Evolutionary conservation across 2,329 filamentous ascomycete genomes (phyloP).

Genomic region (Cadophora gregata): DNA sequence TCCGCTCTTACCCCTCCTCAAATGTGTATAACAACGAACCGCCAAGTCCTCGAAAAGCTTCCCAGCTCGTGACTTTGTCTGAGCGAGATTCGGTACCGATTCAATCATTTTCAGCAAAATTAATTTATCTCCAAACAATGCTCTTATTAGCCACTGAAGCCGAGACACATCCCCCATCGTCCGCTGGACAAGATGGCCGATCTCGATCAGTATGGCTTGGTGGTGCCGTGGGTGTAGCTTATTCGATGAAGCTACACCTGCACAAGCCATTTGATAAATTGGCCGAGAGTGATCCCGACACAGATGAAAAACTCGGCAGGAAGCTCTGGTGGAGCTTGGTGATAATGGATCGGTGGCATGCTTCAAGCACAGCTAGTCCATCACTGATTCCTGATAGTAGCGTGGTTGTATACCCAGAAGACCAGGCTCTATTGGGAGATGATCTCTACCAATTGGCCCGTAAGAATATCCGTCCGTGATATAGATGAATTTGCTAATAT

Average conservation of each 20-base stretch:
- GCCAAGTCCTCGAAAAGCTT: conserved; percentile 48
- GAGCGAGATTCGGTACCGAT: conserved; percentile 51
- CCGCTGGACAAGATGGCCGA: conserved; percentile 51
- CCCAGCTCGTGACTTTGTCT: conserved; percentile 50
- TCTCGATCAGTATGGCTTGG: conserved; percentile 62
- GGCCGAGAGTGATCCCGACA: conserved; percentile 59
- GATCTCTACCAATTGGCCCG: conserved; percentile 68
- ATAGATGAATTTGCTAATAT: neutral
- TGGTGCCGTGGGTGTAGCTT: conserved; percentile 68
- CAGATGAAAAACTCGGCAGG: conserved; percentile 65
- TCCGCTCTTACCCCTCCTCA: conserved; percentile 58
- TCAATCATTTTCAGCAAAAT: conserved; percentile 50
- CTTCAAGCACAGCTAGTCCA: conserved; percentile 68
- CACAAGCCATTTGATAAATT: conserved; percentile 49
- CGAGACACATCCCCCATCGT: conserved; percentile 57
- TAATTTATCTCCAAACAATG: conserved; percentile 69
- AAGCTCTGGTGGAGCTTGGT: conserved; percentile 76
- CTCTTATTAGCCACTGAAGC: conserved; percentile 70
- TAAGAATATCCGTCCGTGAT: conserved; percentile 51
- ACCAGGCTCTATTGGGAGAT: conserved; percentile 66
- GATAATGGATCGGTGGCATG: conserved; percentile 75
- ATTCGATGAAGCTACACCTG: conserved; percentile 66
- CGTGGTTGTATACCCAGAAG: conserved; percentile 63
- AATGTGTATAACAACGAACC: conserved; percentile 39
- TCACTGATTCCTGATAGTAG: conserved; percentile 67